Evolutionary conservation across 2,329 filamentous ascomycete species (phyloP), one percentile per base, ranked within the genome.

Genomic region (Byssoonygena ceratinophila): DNA sequence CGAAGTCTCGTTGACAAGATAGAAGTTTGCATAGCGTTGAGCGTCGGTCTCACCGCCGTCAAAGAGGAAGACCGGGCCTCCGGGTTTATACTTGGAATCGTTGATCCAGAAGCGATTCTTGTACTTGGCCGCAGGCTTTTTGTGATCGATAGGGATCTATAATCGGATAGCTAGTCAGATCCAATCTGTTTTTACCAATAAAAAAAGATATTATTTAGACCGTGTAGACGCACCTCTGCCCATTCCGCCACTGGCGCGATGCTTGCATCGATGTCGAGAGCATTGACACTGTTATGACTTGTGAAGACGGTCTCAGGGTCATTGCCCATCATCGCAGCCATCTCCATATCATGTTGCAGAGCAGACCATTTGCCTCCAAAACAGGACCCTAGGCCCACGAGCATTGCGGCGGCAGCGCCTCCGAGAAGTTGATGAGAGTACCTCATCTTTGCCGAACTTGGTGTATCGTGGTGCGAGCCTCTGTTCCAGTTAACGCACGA

Each of bases 91-190:
- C 61, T 78, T 77, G 0, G 71, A 71, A 4, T 69, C 66, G 56
- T 76, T 76, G 43, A 78, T 75, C 59, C 75, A 78, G 60, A 77
- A 80, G 44, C 76, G 71, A 61, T 79, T 76, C 46, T 69, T 69
- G 60, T 79, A 80, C 1, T 75, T 80, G 16, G 66, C 73, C 53
- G 71, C 69, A 11, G 68, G 45, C 46, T 65, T 54, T 5, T 60
- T 55, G 44, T 68, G 65, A 46, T 68, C 64, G 46, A 67, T 63
- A 4, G 63, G 65, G 11, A 68, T 59, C 66, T 66, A 34, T 11
- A 18, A 34, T 5, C 18, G n/a, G 18, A 25, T 22, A 7, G 18
- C 7, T 12, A 41, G 37, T 50, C 25, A 50, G 37, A 32, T 11
- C 9, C 4, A 5, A 11, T 25, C 5, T 25, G 9, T 29, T 20